phyloP scores from a whole-genome alignment of 176 grass and related monocot genomes.

The Carex littledalei region DNA sequence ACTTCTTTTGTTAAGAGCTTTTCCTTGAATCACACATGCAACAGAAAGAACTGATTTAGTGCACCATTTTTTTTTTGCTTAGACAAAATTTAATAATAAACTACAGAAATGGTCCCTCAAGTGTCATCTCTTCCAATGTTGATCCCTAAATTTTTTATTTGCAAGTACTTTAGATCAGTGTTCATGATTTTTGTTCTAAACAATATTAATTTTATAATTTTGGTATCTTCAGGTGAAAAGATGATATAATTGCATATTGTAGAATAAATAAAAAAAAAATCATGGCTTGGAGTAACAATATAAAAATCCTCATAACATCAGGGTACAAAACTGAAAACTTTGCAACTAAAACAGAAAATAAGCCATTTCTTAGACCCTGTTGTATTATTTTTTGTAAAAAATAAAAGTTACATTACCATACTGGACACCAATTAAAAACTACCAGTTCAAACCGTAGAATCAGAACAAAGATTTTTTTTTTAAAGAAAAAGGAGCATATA shows the following conservation, averaged over 20 bases:
- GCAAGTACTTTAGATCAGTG: neutral
- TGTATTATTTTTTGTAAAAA: neutral
- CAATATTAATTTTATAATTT: neutral
- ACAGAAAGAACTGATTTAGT: neutral
- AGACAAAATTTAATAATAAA: neutral
- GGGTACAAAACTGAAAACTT: no score
- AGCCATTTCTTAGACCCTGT: neutral
- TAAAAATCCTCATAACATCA: no score
- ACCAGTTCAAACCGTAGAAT: neutral
- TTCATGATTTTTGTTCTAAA: neutral
- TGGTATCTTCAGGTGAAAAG: neutral
- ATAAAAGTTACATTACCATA: neutral
- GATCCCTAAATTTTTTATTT: neutral
- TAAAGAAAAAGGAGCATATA: conserved; percentile 22
- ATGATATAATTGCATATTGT: no score
- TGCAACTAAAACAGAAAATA: neutral
- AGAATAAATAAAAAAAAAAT: neutral
- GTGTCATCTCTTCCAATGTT: neutral
- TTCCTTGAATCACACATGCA: neutral
- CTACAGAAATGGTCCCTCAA: neutral
- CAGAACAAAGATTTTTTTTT: neutral
- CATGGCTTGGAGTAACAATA: neutral
- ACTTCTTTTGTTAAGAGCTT: neutral
- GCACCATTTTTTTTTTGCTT: neutral
- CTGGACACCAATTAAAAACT: neutral